A percentile compares a stretch with the other conserved stretches of the same genome.
Conservation (phyloP, 257 asterid species). For the Solanum tarijense region DNA sequence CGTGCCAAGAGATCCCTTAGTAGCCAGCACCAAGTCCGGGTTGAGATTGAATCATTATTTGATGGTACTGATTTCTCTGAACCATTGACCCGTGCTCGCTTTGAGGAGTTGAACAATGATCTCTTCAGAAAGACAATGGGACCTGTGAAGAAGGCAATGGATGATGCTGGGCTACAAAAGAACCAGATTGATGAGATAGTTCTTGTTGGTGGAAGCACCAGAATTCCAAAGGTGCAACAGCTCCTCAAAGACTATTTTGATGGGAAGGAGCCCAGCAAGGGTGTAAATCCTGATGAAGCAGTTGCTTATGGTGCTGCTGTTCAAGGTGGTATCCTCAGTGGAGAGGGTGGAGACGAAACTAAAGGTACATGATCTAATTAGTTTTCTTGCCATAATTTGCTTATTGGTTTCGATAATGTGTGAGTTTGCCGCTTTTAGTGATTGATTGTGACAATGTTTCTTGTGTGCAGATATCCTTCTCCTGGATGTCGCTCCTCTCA, state of each 20-base stretch:
- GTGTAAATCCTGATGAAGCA: constrained; percentile 98
- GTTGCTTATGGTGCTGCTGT: constrained; percentile 99
- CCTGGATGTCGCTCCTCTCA: constrained; percentile 89
- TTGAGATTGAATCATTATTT: constrained; percentile 89
- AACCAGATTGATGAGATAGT: constrained; percentile 86
- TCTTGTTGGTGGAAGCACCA: constrained; percentile 97
- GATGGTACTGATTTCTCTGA: constrained; percentile 94
- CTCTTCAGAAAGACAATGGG: constrained; percentile 95
- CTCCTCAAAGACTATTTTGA: constrained; percentile 78
- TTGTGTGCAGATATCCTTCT: constrained; percentile 63
- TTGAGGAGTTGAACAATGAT: constrained; percentile 90
- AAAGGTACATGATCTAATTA: constrained; percentile 40
- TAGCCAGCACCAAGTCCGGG: constrained; percentile 96
- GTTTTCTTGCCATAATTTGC: not conserved
- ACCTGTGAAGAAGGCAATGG: constrained; percentile 99
- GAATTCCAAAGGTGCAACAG: constrained; percentile 93
- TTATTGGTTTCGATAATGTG: not conserved
- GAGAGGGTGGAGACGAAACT: constrained; percentile 97
- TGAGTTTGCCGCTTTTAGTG: not conserved
- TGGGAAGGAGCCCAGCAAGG: constrained; percentile 92
- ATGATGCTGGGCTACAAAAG: constrained; percentile 78
- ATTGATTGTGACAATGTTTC: not conserved
- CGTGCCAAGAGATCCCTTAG: constrained; percentile 96
- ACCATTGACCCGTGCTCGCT: constrained; percentile 92
- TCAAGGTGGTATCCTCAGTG: constrained; percentile 89